phyloP scores from a whole-genome alignment of 176 grass and related monocot genomes.

The Thalia dealbata region DNA sequence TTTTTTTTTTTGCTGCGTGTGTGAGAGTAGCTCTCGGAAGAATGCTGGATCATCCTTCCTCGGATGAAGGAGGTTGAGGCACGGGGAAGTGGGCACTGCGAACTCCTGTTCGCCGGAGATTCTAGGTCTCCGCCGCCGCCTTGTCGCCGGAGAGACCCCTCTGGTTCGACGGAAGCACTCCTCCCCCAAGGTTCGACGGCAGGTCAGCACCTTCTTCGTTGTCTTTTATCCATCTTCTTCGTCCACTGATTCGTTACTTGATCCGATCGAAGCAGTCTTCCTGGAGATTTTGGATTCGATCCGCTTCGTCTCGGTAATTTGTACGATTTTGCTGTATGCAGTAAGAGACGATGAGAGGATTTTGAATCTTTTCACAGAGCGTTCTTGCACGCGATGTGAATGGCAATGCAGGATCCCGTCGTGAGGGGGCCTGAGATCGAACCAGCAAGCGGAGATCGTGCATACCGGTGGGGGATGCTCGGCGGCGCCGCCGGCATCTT shows the following conservation, averaged over 20 bases:
- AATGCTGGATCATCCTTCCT: slow-evolving; percentile 47
- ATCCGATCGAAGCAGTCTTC: slow-evolving; percentile 52
- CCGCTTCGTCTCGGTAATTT: slow-evolving; percentile 65
- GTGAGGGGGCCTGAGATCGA: slow-evolving; percentile 77
- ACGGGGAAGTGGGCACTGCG: slow-evolving; percentile 12
- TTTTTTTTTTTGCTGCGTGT: no score
- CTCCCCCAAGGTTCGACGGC: slow-evolving; percentile 91
- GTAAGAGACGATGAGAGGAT: no score
- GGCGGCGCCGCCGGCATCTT: slow-evolving; percentile 84
- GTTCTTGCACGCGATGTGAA: no score
- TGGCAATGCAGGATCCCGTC: slow-evolving; percentile 63
- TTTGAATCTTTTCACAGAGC: no score
- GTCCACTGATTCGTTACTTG: background rate
- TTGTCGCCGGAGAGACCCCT: slow-evolving; percentile 47
- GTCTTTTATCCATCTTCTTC: background rate
- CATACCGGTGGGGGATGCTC: slow-evolving; percentile 98
- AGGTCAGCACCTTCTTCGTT: slow-evolving; percentile 22
- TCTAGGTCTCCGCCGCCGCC: slow-evolving; percentile 44
- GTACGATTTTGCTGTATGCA: no score
- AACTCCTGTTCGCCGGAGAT: slow-evolving; percentile 27
- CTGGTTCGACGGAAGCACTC: slow-evolving; percentile 97
- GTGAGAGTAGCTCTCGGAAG: slow-evolving; percentile 15
- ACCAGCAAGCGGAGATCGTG: slow-evolving; percentile 80
- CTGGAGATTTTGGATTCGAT: slow-evolving; percentile 91
- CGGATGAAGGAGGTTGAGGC: slow-evolving; percentile 32